Conservation (phyloP, 148 eudicot genomes). For the Tetragonia tetragonoides region DNA sequence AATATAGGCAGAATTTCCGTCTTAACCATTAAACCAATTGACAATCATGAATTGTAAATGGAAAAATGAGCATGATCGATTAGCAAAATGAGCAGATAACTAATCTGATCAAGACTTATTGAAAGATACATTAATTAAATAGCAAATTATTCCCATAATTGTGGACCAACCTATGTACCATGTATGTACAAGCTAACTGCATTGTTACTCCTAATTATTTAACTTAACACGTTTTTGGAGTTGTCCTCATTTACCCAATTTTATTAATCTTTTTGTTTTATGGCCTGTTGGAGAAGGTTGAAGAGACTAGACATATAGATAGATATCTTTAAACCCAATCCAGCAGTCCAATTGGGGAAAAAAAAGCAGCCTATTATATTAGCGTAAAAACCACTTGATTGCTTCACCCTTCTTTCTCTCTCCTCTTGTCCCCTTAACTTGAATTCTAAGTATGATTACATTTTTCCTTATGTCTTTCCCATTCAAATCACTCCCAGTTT, state of each 20-base stretch:
- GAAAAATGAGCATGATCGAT: not conserved
- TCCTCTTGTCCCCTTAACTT: conserved; percentile 48
- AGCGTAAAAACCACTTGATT: conserved; percentile 81
- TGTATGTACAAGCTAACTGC: conserved; percentile 16
- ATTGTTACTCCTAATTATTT: conserved; percentile 33
- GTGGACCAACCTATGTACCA: conserved; percentile 26
- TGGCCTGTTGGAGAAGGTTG: no score
- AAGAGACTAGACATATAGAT: not conserved
- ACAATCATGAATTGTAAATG: no score
- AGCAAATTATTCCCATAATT: conserved; percentile 6
- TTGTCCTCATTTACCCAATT: conserved; percentile 22
- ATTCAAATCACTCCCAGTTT: not conserved
- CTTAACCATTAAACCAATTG: no score
- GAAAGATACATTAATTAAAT: conserved; percentile 1
- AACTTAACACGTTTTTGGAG: conserved; percentile 30
- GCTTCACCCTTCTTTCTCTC: conserved; percentile 37
- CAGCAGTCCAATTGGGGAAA: conserved; percentile 46
- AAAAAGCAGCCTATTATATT: conserved; percentile 29
- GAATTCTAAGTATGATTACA: conserved; percentile 58
- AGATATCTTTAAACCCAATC: conserved; percentile 65
- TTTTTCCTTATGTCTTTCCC: not conserved
- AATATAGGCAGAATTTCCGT: no score
- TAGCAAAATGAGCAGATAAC: conserved; percentile 3
- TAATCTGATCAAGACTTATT: not conserved
- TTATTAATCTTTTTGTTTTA: not conserved